phyloP scores from a whole-genome alignment of 306 rosid species.

The Vigna hirtella region DNA sequence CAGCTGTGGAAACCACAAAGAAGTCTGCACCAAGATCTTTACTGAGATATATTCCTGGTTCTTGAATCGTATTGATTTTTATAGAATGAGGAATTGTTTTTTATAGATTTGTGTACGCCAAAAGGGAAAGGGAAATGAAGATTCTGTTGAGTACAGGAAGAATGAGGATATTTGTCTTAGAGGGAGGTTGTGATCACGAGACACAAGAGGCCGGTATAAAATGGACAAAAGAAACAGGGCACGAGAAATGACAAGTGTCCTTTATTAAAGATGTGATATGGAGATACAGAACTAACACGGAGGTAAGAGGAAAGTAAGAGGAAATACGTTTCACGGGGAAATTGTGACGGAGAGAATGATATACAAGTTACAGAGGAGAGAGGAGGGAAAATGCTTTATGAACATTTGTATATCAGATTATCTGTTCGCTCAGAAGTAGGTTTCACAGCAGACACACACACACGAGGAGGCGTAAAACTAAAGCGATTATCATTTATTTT shows the following conservation, averaged over 20 bases:
- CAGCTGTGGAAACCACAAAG: constrained; percentile 4
- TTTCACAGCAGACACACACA: constrained; percentile 14
- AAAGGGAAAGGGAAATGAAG: neutral
- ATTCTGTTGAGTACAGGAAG: neutral
- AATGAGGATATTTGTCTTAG: constrained; percentile 24
- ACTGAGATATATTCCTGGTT: constrained; percentile 21
- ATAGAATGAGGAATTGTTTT: neutral
- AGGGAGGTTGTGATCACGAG: constrained; percentile 9
- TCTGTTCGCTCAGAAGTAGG: constrained; percentile 35
- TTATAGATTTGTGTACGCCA: neutral
- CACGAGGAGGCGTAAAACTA: constrained; percentile 30
- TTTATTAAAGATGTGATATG: constrained; percentile 43
- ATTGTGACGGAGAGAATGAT: constrained; percentile 26
- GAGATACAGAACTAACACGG: constrained; percentile 40
- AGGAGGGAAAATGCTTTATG: constrained; percentile 32
- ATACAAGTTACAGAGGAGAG: constrained; percentile 30
- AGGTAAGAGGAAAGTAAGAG: constrained; percentile 13
- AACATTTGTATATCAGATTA: constrained; percentile 40
- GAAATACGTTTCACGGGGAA: constrained; percentile 41
- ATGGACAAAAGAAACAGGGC: constrained; percentile 30
- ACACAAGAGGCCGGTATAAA: neutral
- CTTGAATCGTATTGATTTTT: constrained; percentile 34
- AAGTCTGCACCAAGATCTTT: constrained; percentile 33
- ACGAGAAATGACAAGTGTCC: constrained; percentile 28
- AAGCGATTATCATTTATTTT: neutral